Evolutionary conservation across 805 yeast genomes (phyloP).

Genomic region (Ogataea methanolica): DNA sequence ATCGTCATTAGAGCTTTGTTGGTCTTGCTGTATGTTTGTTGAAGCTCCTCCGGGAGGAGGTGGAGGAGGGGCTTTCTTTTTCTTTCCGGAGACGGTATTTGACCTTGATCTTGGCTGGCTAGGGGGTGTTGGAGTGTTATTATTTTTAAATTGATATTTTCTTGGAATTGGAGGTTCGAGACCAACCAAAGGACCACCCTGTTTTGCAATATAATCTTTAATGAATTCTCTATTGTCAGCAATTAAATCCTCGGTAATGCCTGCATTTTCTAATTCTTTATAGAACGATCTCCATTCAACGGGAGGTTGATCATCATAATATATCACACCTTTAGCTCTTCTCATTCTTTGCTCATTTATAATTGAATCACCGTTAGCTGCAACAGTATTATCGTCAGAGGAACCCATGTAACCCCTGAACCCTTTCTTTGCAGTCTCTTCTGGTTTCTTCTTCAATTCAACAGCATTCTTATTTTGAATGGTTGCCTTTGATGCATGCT

Average conservation of each 20-base stretch:
- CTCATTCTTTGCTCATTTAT: slow-evolving; percentile 51
- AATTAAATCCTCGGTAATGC: slow-evolving; percentile 84
- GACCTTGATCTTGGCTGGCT: neutral
- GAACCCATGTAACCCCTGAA: slow-evolving; percentile 55
- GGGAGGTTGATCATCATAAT: slow-evolving; percentile 77
- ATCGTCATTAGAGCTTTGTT: neutral
- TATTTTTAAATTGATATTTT: slow-evolving; percentile 35
- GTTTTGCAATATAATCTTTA: slow-evolving; percentile 67
- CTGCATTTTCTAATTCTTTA: slow-evolving; percentile 66
- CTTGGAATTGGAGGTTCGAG: slow-evolving; percentile 82
- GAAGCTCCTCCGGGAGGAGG: slow-evolving; percentile 32
- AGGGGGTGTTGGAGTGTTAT: slow-evolving; percentile 4
- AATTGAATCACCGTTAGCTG: slow-evolving; percentile 1
- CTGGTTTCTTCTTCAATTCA: slow-evolving; percentile 57
- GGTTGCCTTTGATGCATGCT: slow-evolving; percentile 85
- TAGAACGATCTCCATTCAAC: slow-evolving; percentile 80
- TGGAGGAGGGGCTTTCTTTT: slow-evolving; percentile 35
- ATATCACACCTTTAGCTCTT: slow-evolving; percentile 53
- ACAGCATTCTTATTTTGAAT: slow-evolving; percentile 82
- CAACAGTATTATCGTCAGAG: slow-evolving; percentile 12
- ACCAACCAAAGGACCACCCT: slow-evolving; percentile 78
- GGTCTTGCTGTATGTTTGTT: slow-evolving; percentile 5
- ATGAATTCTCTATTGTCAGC: slow-evolving; percentile 81
- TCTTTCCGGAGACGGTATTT: slow-evolving; percentile 14
- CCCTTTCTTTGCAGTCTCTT: slow-evolving; percentile 41